Base-by-base conservation (phyloP, 371 early-diverging fungal genomes). In the Mucor velutinosus region DNA sequence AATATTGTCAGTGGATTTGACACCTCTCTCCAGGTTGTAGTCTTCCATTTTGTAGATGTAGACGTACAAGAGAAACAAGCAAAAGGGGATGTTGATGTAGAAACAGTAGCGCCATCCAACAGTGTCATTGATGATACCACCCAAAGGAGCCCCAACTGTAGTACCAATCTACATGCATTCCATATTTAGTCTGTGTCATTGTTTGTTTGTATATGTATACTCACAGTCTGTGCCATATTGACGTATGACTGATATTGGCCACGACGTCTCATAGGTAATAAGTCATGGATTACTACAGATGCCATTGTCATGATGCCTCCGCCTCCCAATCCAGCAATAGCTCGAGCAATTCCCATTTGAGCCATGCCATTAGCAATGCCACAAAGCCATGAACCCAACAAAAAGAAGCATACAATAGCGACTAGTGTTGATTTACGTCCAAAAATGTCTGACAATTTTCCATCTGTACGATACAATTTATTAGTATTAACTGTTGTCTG, bases 301-400 rank as follows among this genome's bases (percentile, higher is more conserved):
- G 69, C 71, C 73, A 76, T 70, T 0, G 76, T 73, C 66, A 69
- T 65, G 10, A 95, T 72, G 1, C 96, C 96, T 10, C 91, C 92
- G 0, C 93, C 95, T 3, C 97, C 95, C 12, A 91, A 58, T 10
- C 94, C 94, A 3, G 92, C 86, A 37, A 92, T 61, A 4, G 92
- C 92, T 35, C 95, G 86, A 2, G 86, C 89, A n/a, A 89, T 74
- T 43, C 93, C 89, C 51, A 97, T 79, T 79, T 88, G 78, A 8
- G 78, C 74, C 87, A 90, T 86, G 7, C 76, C 79, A 21, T 63
- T 71, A 0, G 88, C 80, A 53, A 80, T 70, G 21, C 88, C 90
- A 39, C 88, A 86, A 19, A 82, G 65, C 25, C 80, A 62, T 1
- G 86, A 80, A 7, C 81, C 81, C 1, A 73, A 11, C 14, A 80